Conservation (phyloP, 148 eudicot species). For the Rhododendron molle region DNA sequence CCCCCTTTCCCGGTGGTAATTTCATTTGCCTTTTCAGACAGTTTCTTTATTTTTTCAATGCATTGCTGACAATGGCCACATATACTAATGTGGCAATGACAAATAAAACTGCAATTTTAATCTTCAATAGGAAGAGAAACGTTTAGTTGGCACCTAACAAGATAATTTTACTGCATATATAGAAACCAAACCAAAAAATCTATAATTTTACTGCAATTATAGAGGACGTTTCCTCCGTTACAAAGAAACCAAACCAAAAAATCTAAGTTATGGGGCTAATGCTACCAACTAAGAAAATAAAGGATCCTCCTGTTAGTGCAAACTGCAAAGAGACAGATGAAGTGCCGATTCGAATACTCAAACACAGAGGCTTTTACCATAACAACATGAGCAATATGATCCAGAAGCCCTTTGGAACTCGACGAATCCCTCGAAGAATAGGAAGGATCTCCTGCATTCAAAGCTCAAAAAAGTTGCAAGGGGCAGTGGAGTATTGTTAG, state of each 20-base stretch:
- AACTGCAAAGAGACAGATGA: background rate
- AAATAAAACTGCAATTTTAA: too few species aligned
- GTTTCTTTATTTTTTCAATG: too few species aligned
- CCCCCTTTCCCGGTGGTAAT: too few species aligned
- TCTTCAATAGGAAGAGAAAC: too few species aligned
- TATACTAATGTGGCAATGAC: too few species aligned
- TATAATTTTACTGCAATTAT: background rate
- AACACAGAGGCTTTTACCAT: background rate
- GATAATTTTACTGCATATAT: too few species aligned
- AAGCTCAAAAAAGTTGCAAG: too few species aligned
- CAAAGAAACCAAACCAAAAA: background rate
- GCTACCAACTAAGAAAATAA: background rate
- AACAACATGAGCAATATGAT: background rate
- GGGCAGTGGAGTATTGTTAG: too few species aligned
- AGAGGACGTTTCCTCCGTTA: background rate
- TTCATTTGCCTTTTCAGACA: too few species aligned
- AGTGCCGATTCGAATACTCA: background rate
- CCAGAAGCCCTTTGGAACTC: background rate
- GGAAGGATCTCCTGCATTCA: background rate
- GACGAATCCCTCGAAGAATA: background rate
- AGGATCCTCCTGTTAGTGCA: background rate
- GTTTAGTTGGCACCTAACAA: too few species aligned
- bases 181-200: background rate
- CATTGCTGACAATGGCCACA: too few species aligned
- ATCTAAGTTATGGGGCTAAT: background rate